phyloP scores from a whole-genome alignment of 306 rosid genomes.

The Luffa aegyptiaca region DNA sequence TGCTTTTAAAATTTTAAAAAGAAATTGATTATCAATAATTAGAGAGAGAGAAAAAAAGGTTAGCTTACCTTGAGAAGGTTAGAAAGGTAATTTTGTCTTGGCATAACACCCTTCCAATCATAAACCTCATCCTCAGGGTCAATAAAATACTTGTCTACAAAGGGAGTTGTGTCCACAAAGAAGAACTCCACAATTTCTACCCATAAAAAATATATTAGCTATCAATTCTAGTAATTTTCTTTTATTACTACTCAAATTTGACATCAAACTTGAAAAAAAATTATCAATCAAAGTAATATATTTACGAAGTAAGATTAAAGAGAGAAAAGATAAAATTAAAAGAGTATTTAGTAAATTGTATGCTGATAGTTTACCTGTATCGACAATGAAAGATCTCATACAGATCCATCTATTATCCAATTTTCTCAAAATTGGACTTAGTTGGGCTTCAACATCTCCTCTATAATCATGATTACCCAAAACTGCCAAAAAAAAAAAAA shows the following conservation, averaged over 20 bases:
- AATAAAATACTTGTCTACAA: constrained; percentile 41
- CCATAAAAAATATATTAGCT: background rate
- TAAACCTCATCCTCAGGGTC: constrained; percentile 34
- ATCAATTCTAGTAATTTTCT: background rate
- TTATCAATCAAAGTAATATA: background rate
- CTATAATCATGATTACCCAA: constrained; percentile 92
- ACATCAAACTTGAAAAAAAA: too few relatives aligned
- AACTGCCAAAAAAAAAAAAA: constrained; percentile 22
- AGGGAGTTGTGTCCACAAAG: constrained; percentile 86
- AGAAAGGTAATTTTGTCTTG: constrained; percentile 46
- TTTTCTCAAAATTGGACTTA: constrained; percentile 35
- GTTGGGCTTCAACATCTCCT: constrained; percentile 69
- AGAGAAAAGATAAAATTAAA: background rate
- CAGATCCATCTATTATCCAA: constrained; percentile 60
- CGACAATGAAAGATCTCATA: constrained; percentile 51
- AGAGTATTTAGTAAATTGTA: background rate
- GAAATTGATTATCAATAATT: background rate
- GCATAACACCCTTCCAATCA: constrained; percentile 65
- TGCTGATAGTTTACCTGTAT: constrained; percentile 25
- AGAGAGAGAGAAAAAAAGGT: background rate
- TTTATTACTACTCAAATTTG: background rate
- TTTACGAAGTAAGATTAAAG: background rate
- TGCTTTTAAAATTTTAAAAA: background rate
- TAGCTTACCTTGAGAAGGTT: constrained; percentile 41
- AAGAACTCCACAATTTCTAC: constrained; percentile 54